These are phyloP conservation scores for Musa acuminata DNA, from an alignment of 176 grass and related monocot genomes.

Conservation along the genomic window DNA sequence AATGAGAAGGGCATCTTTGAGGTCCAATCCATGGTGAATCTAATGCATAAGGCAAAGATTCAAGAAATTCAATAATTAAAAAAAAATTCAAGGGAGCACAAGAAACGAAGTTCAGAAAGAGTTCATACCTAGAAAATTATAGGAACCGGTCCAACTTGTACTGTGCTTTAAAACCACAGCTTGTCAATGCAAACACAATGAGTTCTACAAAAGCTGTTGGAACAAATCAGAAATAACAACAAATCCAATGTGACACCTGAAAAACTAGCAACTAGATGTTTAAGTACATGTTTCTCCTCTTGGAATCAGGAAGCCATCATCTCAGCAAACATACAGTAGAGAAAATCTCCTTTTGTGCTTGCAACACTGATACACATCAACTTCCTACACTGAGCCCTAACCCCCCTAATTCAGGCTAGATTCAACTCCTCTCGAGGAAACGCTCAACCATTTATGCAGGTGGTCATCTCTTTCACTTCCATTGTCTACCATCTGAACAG, in stretches of 20 bases:
- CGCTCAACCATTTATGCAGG: constrained; percentile 2
- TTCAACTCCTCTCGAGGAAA: too few relatives aligned
- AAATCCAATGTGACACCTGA: neutral
- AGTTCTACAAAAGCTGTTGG: neutral
- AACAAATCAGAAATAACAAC: neutral
- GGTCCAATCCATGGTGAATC: constrained; percentile 12
- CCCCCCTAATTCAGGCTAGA: neutral
- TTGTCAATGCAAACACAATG: neutral
- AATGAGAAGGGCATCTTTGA: neutral
- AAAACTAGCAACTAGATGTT: too few relatives aligned
- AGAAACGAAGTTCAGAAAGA: neutral
- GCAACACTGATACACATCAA: neutral
- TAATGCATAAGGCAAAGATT: neutral
- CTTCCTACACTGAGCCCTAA: neutral
- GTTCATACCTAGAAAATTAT: constrained; percentile 3
- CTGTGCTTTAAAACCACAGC: neutral
- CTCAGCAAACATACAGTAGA: neutral
- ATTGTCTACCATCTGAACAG: neutral
- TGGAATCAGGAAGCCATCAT: neutral
- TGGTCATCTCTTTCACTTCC: neutral
- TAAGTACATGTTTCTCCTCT: neutral
- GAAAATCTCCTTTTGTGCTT: neutral
- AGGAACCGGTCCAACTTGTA: neutral
- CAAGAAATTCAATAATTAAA: neutral
- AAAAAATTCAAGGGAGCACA: neutral